These are phyloP conservation scores for Stachybotrys chartarum DNA, from an alignment of 2,329 filamentous ascomycete genomes.

Conservation along the genomic window DNA sequence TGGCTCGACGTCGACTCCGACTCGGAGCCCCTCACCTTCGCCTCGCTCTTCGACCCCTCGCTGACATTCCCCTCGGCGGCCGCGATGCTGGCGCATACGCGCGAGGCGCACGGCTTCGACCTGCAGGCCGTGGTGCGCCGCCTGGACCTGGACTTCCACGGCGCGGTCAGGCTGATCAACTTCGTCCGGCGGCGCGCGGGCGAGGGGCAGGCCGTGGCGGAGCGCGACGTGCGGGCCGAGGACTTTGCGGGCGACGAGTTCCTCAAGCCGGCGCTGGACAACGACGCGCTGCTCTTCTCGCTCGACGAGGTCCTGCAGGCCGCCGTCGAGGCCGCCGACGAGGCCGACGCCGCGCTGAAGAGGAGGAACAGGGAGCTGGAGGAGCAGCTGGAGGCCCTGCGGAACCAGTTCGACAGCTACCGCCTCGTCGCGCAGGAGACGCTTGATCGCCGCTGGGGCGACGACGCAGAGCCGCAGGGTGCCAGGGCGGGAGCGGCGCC, in stretches of 20 bases:
- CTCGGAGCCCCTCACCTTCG: constrained; percentile 52
- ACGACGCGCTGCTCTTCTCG: constrained; percentile 82
- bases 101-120: constrained; percentile 59
- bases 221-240: constrained; percentile 39
- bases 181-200: constrained; percentile 42
- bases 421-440: constrained; percentile 58
- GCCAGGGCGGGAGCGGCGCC: constrained; percentile 14
- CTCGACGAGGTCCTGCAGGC: constrained; percentile 65
- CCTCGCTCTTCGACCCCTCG: constrained; percentile 61
- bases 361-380: constrained; percentile 50
- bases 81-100: constrained; percentile 63
- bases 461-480: constrained; percentile 34
- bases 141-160: constrained; percentile 63
- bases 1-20: constrained; percentile 55
- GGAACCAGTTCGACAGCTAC: constrained; percentile 58
- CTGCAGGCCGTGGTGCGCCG: constrained; percentile 52
- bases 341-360: constrained; percentile 28
- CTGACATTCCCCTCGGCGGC: constrained; percentile 53
- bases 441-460: constrained; percentile 57
- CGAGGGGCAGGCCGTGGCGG: constrained; percentile 23
- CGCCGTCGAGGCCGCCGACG: constrained; percentile 19
- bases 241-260: constrained; percentile 72
- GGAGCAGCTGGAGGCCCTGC: constrained; percentile 51
- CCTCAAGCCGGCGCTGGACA: constrained; percentile 76
- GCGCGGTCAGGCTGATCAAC: constrained; percentile 68